phyloP scores from a whole-genome alignment of 2,329 filamentous ascomycete genomes.

The Dothideomycetidae sp. region DNA sequence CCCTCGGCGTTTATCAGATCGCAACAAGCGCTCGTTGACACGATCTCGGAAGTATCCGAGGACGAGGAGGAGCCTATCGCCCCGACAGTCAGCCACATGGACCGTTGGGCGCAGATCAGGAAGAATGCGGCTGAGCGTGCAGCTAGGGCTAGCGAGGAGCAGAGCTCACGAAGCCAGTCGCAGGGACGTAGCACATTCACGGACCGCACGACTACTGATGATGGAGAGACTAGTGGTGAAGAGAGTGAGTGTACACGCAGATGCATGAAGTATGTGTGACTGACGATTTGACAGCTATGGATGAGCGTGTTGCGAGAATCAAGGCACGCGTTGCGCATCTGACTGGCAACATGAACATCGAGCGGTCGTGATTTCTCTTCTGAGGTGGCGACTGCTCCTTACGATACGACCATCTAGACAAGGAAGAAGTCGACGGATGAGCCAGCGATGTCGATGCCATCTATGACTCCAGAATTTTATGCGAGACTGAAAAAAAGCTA shows the following conservation, averaged over 20 bases:
- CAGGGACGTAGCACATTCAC: constrained; percentile 37
- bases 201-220: constrained; percentile 51
- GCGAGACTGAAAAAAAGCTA: too few species aligned
- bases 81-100: constrained; percentile 28
- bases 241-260: constrained; percentile 53
- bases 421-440: too few species aligned
- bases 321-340: constrained; percentile 92
- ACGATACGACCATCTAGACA: too few species aligned
- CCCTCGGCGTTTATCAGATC: constrained; percentile 6
- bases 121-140: constrained; percentile 84
- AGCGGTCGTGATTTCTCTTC: too few species aligned
- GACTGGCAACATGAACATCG: constrained; percentile 34
- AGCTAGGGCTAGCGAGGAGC: constrained; percentile 51
- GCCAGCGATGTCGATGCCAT: too few species aligned
- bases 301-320: constrained; percentile 91
- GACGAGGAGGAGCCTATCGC: constrained; percentile 5
- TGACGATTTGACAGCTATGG: constrained; percentile 53
- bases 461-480: too few species aligned
- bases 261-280: constrained; percentile 6
- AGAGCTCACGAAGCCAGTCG: constrained; percentile 33
- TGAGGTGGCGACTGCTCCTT: too few species aligned
- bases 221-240: constrained; percentile 86
- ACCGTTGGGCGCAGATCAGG: constrained; percentile 91
- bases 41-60: constrained; percentile 5
- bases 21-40: constrained; percentile 7